These are phyloP conservation scores for Furcasterigmium sp. DNA, from an alignment of 2,329 filamentous ascomycete genomes.

Conservation along the genomic window DNA sequence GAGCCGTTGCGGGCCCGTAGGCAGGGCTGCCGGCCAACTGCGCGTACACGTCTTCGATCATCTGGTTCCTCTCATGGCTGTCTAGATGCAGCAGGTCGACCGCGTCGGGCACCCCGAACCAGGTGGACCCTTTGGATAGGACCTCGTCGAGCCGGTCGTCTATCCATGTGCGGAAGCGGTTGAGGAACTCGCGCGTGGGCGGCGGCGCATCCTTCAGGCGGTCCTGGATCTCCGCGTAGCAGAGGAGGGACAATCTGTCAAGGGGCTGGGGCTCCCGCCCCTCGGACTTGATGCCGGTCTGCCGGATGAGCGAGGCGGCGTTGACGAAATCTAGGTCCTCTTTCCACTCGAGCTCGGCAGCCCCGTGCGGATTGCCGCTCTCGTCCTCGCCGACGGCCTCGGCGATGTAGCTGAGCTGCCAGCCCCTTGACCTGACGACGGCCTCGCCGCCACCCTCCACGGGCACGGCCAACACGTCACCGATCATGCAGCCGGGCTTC, in stretches of 20 bases:
- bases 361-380: neutral
- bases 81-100: no score
- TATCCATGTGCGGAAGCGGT: neutral
- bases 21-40: neutral
- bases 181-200: neutral
- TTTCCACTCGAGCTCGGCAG: neutral
- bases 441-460: neutral
- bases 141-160: neutral
- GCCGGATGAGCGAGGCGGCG: neutral
- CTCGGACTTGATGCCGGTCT: neutral
- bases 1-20: neutral
- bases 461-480: neutral
- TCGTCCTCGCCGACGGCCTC: neutral
- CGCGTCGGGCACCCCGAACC: no score
- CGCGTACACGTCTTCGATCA: neutral
- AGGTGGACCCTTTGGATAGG: no score
- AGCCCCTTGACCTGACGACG: slow-evolving; percentile 5
- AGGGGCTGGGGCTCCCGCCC: neutral
- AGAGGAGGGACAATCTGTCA: neutral
- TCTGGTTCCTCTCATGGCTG: no score
- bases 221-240: neutral
- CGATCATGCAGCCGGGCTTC: neutral
- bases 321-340: neutral
- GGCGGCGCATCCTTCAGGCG: neutral
- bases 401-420: slow-evolving; percentile 3